Conservation (phyloP, 192 early-diverging fungal species). For the Backusella mclennaniae region DNA sequence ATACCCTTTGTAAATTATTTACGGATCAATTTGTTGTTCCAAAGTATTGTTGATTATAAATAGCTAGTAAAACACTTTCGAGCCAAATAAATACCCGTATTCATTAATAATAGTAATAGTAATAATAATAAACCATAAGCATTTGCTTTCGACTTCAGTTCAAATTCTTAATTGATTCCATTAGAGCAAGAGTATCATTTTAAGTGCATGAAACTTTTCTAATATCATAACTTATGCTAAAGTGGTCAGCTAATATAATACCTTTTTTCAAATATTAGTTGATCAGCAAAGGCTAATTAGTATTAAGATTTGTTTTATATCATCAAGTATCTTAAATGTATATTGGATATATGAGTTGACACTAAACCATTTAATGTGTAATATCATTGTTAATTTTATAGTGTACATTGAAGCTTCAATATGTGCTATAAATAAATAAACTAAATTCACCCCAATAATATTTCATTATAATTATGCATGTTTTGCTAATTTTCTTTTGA, state of each 20-base stretch:
- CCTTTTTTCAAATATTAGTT: not conserved
- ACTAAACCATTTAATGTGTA: not conserved
- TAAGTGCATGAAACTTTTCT: not conserved
- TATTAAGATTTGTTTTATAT: not conserved
- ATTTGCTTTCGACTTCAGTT: not conserved
- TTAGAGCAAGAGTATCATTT: not conserved
- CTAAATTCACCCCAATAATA: not conserved
- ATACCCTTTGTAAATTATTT: not conserved
- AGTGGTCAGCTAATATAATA: not conserved
- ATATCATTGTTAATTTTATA: not conserved
- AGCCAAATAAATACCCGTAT: not conserved
- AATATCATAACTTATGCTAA: not conserved
- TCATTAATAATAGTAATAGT: not conserved
- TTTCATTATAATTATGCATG: not conserved
- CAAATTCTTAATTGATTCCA: not conserved
- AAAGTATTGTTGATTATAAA: not conserved
- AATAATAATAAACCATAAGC: not conserved
- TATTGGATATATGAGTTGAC: not conserved
- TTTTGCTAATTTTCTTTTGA: not conserved
- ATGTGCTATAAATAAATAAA: not conserved
- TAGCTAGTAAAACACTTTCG: not conserved
- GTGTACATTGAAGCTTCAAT: not conserved
- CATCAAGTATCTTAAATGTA: not conserved
- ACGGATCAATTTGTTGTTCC: not conserved
- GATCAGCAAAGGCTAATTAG: not conserved